Base-by-base conservation (phyloP, 805 yeast species). In the Candida berthetii region DNA sequence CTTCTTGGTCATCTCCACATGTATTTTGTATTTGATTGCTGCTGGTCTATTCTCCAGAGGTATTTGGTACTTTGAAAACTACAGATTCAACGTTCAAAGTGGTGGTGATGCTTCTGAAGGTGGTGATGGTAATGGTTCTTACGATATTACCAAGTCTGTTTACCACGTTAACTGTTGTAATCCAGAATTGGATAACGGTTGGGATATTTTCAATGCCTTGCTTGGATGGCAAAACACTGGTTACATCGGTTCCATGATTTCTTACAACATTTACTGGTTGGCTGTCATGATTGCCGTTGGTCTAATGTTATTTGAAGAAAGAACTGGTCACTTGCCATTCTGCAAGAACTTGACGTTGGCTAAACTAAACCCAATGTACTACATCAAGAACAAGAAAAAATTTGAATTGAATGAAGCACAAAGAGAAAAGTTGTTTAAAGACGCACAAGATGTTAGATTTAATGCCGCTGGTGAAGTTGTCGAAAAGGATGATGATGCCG, bases 101-200 rank as follows among this genome's bases (percentile, higher is more conserved):
- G 98, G 98, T 61, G 96, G 96, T 68, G 97, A 91, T 68, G 96
- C 95, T 22, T 76, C 96, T 31, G 98, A 91, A 65, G 68, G 72
- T 53, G 98, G 98, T 55, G 73, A 82, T 41, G 99, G 99, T 52
- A 91, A 96, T 35, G 99, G 99, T 60, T 83, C 97, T 20, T 91
- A 91, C 66, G 82, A 91, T 64, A 78, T 91, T 55, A 55, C 71
- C 39, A 75, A 74, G 56, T 66, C 85, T 13, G 96, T 91, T 22
- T 91, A 96, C 90, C 99, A 91, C 68, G 95, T 91, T 47, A 89
- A 91, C 74, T 91, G 97, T 69, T 91, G 98, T 71, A 89, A 89
- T 65, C 97, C 97, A 36, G 90, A 84, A 64, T 71, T 74, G 44
- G 91, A 84, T 65, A 80, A 82, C 53, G 98, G 97, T 69, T 91